Evolutionary conservation across 345 rosid species (phyloP).

Genomic region (Streptanthus diversifolius): DNA sequence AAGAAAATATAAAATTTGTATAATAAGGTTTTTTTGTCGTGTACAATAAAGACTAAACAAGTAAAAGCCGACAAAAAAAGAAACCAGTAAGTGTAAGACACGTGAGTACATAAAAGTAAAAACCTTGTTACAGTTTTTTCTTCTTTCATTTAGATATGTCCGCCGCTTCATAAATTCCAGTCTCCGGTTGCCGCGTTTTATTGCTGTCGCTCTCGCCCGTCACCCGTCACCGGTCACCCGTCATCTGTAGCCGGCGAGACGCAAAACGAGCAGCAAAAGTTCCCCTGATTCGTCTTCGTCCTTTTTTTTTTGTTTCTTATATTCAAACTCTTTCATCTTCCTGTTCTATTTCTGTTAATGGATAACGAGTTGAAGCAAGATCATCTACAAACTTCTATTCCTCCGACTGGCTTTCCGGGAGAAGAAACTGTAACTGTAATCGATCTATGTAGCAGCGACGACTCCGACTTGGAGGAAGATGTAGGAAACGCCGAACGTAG

Average conservation of each 20-base stretch:
- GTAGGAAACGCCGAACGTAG: background rate
- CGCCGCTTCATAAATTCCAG: background rate
- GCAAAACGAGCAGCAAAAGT: background rate
- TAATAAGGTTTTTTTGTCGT: too few species aligned
- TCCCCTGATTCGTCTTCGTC: background rate
- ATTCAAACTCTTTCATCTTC: background rate
- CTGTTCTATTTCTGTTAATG: conserved; percentile 24
- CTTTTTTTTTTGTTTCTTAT: too few species aligned
- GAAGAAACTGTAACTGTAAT: conserved; percentile 33
- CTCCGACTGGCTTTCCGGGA: background rate
- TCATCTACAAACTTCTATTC: conserved; percentile 16
- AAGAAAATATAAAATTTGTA: too few species aligned
- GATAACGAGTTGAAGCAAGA: conserved; percentile 47
- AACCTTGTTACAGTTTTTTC: background rate
- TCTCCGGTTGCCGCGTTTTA: background rate
- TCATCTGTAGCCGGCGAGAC: background rate
- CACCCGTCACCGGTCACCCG: background rate
- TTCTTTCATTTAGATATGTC: background rate
- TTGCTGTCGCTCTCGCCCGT: background rate
- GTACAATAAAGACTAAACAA: background rate
- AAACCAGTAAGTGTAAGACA: background rate
- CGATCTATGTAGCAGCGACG: conserved; percentile 61
- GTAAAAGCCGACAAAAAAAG: background rate
- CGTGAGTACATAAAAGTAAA: background rate
- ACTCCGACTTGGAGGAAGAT: conserved; percentile 35